Evolutionary conservation across 78 protist genomes (phyloP), one percentile per base, ranked within the genome.

Genomic region (Chrysochromulina parva): DNA sequence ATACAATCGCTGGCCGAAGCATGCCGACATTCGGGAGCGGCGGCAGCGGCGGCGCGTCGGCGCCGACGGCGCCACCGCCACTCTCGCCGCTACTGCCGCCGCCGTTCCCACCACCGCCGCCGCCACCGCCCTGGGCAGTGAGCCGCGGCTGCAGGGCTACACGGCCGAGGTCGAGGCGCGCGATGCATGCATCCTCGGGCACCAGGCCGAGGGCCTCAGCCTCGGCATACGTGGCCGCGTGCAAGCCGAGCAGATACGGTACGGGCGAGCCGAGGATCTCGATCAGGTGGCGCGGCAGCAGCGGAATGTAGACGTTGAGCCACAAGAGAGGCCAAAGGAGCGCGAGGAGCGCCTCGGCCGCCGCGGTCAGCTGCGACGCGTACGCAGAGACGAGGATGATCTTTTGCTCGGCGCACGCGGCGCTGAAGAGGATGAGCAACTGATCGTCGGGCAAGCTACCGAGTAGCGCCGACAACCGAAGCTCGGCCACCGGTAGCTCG

Each of bases 221-320:
- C 57, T 1, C 22, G 50, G 19, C 22, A 4, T 6, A 13, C 17
- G n/a, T 62, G 14, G 50, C 86, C 20, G 38, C 26, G n/a, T 13
- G 11, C 38, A 53, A 2, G 47, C 86, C 86, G 19, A 78, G 6
- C 50, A 78, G 62, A 24, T 24, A 78, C 10, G 86, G 86, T 16
- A 78, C 86, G 17, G 86, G 86, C 81, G 81, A 19, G 55, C 48
- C 55, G 3, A 74, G 57, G 20, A 74, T 74, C 38, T 74, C 82
- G 58, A 74, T 0, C 47, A 78, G 57, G 47, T 14, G 22, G 19
- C 48, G 47, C 19, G 91, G 91, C 53, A 88, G 91, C 50, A 88
- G 50, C 5, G 91, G 91, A n/a, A 88, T 71, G 91, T 88, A 88
- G 52, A 88, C 91, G 85, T 71, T 69, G 58, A 71, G 78, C 91